Evolutionary conservation across 176 grass and related monocot genomes (phyloP).

Genomic region (Carex littledalei): DNA sequence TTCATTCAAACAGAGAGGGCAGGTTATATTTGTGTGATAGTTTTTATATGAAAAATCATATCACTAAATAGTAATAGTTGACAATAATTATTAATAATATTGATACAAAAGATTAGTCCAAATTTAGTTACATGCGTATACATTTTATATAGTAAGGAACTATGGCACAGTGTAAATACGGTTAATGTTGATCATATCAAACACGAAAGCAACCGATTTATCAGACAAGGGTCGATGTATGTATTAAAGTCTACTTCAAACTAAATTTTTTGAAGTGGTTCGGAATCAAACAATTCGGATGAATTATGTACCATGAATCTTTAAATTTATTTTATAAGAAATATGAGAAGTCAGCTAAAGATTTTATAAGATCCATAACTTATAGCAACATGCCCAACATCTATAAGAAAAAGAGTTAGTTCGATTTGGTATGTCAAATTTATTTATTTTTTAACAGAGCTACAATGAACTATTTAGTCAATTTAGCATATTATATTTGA

Average conservation of each 20-base stretch:
- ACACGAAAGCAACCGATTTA: not conserved
- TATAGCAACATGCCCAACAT: not conserved
- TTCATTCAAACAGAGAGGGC: not conserved
- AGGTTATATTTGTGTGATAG: not conserved
- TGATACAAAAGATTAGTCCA: not conserved
- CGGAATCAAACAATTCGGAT: not conserved
- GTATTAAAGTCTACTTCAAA: too few relatives aligned
- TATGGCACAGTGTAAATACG: not conserved
- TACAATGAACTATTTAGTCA: not conserved
- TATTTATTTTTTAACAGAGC: not conserved
- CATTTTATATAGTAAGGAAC: not conserved
- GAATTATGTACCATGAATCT: not conserved
- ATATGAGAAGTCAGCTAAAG: not conserved
- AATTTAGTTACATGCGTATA: not conserved
- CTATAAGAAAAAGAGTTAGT: not conserved
- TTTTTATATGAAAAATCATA: not conserved
- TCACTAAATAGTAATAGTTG: not conserved
- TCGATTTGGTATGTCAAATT: not conserved
- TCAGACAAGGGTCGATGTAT: too few relatives aligned
- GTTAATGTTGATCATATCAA: not conserved
- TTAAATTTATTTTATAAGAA: not conserved
- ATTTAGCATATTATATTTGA: too few relatives aligned
- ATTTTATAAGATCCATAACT: not conserved
- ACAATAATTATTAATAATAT: not conserved
- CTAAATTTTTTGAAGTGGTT: too few relatives aligned